Percentiles rank a stretch among this genome's conserved stretches.
phyloP scores from a whole-genome alignment of 2,329 filamentous ascomycete genomes.

The Lasiodiplodia sp. region DNA sequence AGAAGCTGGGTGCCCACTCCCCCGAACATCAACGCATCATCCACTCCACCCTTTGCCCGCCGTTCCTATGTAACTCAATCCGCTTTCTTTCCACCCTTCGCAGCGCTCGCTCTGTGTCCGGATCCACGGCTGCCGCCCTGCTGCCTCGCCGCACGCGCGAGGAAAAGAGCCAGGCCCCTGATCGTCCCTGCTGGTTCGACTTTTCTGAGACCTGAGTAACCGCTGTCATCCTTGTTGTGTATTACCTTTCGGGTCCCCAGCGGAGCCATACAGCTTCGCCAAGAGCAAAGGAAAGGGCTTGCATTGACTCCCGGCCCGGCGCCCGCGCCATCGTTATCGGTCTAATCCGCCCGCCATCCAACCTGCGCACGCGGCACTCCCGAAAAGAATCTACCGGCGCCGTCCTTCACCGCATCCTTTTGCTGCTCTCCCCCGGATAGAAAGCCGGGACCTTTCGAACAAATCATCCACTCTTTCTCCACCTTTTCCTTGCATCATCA shows the following conservation, averaged over 20 bases:
- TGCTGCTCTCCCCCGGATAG: neutral
- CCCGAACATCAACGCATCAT: constrained; percentile 12
- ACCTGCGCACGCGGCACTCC: neutral
- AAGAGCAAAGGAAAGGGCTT: neutral
- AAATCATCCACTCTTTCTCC: constrained; percentile 1
- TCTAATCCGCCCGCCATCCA: neutral
- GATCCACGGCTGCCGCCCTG: neutral
- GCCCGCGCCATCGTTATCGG: neutral
- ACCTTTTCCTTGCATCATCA: constrained; percentile 3
- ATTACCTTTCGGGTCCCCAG: neutral
- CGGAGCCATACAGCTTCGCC: neutral
- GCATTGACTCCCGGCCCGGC: neutral
- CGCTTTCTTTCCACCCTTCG: neutral
- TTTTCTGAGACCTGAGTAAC: neutral
- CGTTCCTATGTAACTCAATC: constrained; percentile 3
- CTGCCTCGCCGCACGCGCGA: neutral
- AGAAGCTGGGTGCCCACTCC: neutral
- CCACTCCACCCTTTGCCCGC: neutral
- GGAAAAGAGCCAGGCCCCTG: neutral
- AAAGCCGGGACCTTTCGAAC: neutral
- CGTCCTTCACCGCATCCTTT: neutral
- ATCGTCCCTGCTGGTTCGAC: neutral
- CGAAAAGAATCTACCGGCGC: neutral
- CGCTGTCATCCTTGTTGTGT: neutral
- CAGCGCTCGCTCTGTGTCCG: neutral